Percentiles rank a stretch among this genome's conserved stretches.
phyloP scores from a whole-genome alignment of 176 grass and related monocot genomes.

The Paspalum notatum region DNA sequence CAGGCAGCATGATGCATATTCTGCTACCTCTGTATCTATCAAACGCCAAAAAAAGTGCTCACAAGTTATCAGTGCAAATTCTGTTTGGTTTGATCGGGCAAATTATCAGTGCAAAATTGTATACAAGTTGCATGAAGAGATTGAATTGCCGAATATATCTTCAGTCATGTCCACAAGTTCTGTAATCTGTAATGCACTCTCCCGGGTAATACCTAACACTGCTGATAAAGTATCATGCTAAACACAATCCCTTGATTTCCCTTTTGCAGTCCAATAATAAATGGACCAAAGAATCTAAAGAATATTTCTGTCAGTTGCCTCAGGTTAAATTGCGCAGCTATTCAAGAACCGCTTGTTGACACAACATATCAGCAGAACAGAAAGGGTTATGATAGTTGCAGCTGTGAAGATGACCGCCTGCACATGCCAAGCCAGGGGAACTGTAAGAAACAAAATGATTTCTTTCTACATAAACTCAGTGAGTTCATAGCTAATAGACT shows the following conservation, averaged over 20 bases:
- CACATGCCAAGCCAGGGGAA: constrained; percentile 31
- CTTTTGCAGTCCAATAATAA: constrained; percentile 15
- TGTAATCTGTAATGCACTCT: constrained; percentile 23
- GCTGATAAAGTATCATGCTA: constrained; percentile 12
- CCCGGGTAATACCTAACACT: background rate
- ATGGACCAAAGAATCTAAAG: constrained; percentile 35
- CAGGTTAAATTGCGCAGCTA: constrained; percentile 34
- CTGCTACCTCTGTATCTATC: background rate
- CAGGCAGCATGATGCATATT: constrained; percentile 17
- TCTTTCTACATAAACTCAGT: background rate
- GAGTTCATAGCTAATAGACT: background rate
- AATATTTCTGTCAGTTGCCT: constrained; percentile 33
- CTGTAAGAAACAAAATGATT: constrained; percentile 10
- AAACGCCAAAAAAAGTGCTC: background rate
- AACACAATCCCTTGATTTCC: constrained; percentile 26
- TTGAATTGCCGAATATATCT: background rate
- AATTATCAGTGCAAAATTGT: constrained; percentile 23
- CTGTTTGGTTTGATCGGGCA: background rate
- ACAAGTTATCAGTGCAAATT: too few relatives aligned
- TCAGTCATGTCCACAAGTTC: background rate
- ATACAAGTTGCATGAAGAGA: background rate
- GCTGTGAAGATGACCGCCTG: constrained; percentile 59
- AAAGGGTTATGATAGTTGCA: constrained; percentile 55
- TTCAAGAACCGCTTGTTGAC: constrained; percentile 42
- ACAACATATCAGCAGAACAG: constrained; percentile 55